A percentile compares a stretch with the other conserved stretches of the same genome.
Evolutionary conservation across 75 land plant genomes (phyloP).

Genomic region (Cunninghamia lanceolata): DNA sequence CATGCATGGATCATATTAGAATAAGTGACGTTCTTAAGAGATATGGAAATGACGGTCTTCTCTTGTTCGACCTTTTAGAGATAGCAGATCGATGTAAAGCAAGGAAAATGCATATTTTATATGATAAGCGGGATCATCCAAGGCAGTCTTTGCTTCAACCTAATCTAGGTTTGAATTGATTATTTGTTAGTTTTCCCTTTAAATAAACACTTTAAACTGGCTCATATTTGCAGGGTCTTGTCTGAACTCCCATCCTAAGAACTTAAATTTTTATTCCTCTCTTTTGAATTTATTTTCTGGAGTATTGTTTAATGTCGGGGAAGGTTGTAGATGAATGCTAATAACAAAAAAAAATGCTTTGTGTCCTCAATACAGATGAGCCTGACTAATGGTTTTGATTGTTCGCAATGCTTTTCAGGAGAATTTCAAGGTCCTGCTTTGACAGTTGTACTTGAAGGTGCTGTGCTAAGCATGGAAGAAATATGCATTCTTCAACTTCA

Average conservation of each 20-base stretch:
- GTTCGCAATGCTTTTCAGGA: conserved; percentile 38
- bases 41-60: conserved; percentile 42
- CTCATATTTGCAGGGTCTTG: neutral
- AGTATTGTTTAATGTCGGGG: neutral
- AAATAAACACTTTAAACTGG: neutral
- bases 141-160: conserved; percentile 84
- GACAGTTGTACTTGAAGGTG: conserved; percentile 73
- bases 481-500: conserved; percentile 66
- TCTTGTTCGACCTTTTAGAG: conserved; percentile 85
- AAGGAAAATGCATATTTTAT: conserved; percentile 68
- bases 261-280: neutral
- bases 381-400: neutral
- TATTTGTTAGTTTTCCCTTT: neutral
- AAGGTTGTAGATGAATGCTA: neutral
- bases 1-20: conserved; percentile 62
- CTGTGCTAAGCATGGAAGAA: conserved; percentile 73
- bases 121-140: conserved; percentile 87
- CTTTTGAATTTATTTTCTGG: conserved; percentile 1
- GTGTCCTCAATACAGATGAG: neutral
- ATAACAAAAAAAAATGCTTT: neutral
- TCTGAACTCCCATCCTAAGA: neutral
- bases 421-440: conserved; percentile 90
- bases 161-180: conserved; percentile 60
- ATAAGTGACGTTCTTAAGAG: conserved; percentile 55
- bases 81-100: conserved; percentile 87